Base-by-base conservation (phyloP, 1,284 basidiomycete genomes). In the Puccinia hordei region DNA sequence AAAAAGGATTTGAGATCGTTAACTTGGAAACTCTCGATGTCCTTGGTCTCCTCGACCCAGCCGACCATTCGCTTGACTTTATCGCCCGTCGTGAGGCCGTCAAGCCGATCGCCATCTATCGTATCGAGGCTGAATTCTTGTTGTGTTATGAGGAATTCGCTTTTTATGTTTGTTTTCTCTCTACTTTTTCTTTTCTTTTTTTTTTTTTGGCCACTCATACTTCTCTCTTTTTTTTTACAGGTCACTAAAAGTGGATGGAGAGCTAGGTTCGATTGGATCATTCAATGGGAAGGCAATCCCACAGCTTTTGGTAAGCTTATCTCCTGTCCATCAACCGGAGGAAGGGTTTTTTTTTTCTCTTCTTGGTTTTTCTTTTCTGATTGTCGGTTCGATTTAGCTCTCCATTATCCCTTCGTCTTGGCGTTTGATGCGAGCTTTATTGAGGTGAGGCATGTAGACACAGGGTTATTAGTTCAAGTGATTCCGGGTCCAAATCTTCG, bases 101-200 rank as follows among this genome's bases (percentile, higher is more conserved):
- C 72, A 90, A 92, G 81, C 97, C 97, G 10, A 93, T 99, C 88
- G 94, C 95, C 9, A 98, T 99, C 82, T 99, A 96, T 86, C 90
- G 96, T 73, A 93, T 99, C 82, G 94, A 95, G 83, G 75, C 66
- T 27, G 96, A 98, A 85, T 99, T 99, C 87, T 87, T 99, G 81
- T 87, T 99, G 61, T 99, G 97, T 86, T 99, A 99, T 87, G 96
- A 98, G 95, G 96, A 98, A 87, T 98, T 98, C 85, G 96, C 97
- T 0, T 98, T 99, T 86, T 99, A 98, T 86, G 78, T 80, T 13
- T 19, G 78, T 57, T 9, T 24, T 27, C 35, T 68, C 51, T 78
- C 41, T 12, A 6, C 22, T 10, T 71, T 1, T 49, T 13, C 72
- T 10, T 46, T 12, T 46, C 38, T n/a, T 33, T 53, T 33, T 19